Evolutionary conservation across 768 basidiomycete genomes (phyloP), one percentile per base, ranked within the genome.

Genomic region (Naganishia friedmannii): DNA sequence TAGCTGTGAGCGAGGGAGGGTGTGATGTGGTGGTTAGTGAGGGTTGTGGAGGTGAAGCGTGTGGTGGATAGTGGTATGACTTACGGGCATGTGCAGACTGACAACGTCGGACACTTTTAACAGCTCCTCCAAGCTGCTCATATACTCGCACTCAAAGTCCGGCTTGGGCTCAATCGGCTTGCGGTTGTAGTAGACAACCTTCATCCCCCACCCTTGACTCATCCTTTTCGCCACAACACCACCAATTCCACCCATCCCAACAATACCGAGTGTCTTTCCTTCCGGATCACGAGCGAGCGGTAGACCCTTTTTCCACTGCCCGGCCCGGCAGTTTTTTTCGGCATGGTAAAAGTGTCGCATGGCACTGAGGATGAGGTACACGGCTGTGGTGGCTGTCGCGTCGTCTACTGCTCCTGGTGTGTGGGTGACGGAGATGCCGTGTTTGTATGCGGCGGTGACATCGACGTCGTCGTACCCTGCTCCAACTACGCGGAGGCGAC

Each of bases 391-490:
- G 53, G 93, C 93, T 1, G 92, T 93, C 13, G 89, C 92, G 72
- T 93, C 91, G 81, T 94, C 88, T 58, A 95, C 93, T 3, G 91
- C 91, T n/a, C 88, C 88, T 0, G 93, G 92, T 0, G 92, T 93
- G 77, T 94, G 93, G 12, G 93, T 92, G 23, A 94, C 86, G 39
- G 80, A 83, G 74, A 93, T 90, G 13, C 89, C 90, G 80, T 85
- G 85, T 15, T 84, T 86, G 76, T 86, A 90, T 79, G 89, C 90
- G 4, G 89, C 89, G 9, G 81, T 79, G 13, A 93, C 87, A 76
- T 93, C 89, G 73, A 95, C 88, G 71, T 89, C 87, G 79, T 96
- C 92, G 78, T 96, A 96, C 0, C 93, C 92, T 0, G 93, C 92
- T 10, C 93, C 93, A 69, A 72, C 71, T 72, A n/a, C n/a, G n/a